Evolutionary conservation across 495 filamentous ascomycete species (phyloP).

Genomic region (Friedmanniomyces simplex): DNA sequence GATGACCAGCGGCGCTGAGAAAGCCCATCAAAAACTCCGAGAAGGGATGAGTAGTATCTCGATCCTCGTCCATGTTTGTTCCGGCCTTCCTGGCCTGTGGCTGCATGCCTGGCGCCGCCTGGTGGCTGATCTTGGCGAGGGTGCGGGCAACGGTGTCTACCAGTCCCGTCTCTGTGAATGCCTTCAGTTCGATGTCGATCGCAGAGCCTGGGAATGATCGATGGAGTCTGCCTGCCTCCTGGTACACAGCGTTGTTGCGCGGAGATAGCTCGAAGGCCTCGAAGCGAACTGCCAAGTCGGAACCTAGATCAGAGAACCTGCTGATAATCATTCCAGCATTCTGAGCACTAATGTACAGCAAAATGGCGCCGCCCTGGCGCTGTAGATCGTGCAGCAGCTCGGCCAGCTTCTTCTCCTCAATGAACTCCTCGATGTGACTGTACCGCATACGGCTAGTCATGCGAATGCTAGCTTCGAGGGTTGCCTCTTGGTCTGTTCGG

Average conservation of each 20-base stretch:
- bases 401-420: not conserved
- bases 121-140: conserved; percentile 37
- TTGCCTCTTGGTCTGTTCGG: no score
- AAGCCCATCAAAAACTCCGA: conserved; percentile 44
- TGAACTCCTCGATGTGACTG: not conserved
- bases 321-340: conserved; percentile 50
- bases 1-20: conserved; percentile 36
- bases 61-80: conserved; percentile 33
- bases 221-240: conserved; percentile 40
- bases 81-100: conserved; percentile 37
- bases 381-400: not conserved
- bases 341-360: conserved; percentile 41
- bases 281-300: conserved; percentile 29
- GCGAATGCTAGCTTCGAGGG: no score
- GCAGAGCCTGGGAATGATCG: conserved; percentile 47
- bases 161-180: conserved; percentile 33
- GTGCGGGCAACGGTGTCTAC: conserved; percentile 32
- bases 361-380: not conserved
- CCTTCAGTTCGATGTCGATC: conserved; percentile 28
- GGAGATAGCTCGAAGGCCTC: conserved; percentile 51
- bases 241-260: conserved; percentile 35
- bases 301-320: no score
- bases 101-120: conserved; percentile 29
- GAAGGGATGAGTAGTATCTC: conserved; percentile 47
- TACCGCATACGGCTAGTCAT: not conserved